Evolutionary conservation across 1,139 yeast species (phyloP).

Genomic region (Protomyces inouyei): DNA sequence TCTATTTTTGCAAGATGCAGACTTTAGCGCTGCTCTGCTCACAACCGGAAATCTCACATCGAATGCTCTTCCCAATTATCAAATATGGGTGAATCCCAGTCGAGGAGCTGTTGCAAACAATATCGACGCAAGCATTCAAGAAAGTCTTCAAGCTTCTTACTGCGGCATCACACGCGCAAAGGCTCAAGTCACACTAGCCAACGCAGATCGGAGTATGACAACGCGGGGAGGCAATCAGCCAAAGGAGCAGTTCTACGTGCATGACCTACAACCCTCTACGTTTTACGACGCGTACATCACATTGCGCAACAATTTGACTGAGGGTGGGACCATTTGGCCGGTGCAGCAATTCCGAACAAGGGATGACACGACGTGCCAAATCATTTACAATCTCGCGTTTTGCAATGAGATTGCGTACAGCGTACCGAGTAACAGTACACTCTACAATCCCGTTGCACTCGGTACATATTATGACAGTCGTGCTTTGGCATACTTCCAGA

Average conservation of each 20-base stretch:
- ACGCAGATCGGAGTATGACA: conserved; percentile 30
- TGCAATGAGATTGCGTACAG: conserved; percentile 81
- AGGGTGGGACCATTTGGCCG: conserved; percentile 59
- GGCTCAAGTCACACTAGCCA: conserved; percentile 15
- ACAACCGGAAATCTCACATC: conserved; percentile 27
- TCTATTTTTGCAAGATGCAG: conserved; percentile 28
- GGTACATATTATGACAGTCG: conserved; percentile 54
- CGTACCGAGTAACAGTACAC: conserved; percentile 58
- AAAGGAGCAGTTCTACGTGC: conserved; percentile 47
- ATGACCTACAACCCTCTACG: conserved; percentile 58
- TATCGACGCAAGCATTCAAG: conserved; percentile 6
- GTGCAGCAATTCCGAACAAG: conserved; percentile 61
- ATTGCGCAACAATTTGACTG: conserved; percentile 42
- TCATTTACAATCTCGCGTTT: conserved; percentile 68
- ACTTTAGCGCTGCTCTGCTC: conserved; percentile 27
- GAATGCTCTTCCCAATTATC: conserved; percentile 20
- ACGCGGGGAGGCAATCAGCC: conserved; percentile 27
- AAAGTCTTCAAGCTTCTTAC: conserved; percentile 20
- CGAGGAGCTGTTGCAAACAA: background rate
- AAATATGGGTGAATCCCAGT: conserved; percentile 26
- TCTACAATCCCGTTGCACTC: conserved; percentile 40
- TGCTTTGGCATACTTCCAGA: conserved; percentile 53
- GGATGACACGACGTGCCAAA: conserved; percentile 53
- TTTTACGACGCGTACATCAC: conserved; percentile 63
- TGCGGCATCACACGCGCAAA: conserved; percentile 15